Evolutionary conservation across 345 rosid genomes (phyloP).

Genomic region (Psidium friedrichsthalianum): DNA sequence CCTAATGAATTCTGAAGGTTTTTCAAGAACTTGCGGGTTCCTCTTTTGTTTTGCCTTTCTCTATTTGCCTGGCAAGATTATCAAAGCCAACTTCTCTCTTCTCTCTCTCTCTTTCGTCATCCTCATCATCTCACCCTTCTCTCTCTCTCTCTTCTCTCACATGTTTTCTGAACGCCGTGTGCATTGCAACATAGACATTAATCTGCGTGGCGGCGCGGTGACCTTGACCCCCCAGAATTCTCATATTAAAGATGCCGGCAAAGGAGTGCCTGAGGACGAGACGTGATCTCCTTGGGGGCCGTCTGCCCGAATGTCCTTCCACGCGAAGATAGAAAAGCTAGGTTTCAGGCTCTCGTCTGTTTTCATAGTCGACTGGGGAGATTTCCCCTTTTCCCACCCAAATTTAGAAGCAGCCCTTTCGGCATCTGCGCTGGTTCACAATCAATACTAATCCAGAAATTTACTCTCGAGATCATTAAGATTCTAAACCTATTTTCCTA

Average conservation of each 20-base stretch:
- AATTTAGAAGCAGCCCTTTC: too few species aligned
- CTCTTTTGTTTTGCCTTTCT: not conserved
- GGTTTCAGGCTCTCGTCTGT: not conserved
- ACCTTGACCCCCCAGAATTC: not conserved
- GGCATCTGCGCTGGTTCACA: too few species aligned
- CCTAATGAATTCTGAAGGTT: too few species aligned
- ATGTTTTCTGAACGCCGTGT: not conserved
- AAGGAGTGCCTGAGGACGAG: not conserved
- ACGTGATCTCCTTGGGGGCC: not conserved
- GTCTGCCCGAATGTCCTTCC: not conserved
- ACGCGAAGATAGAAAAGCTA: not conserved
- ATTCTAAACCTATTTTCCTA: too few species aligned
- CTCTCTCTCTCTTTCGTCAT: not conserved
- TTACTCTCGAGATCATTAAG: too few species aligned
- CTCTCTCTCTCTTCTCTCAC: not conserved
- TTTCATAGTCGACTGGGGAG: not conserved
- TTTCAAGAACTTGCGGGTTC: not conserved
- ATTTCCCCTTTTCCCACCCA: too few species aligned
- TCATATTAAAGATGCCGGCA: not conserved
- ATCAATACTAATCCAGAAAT: too few species aligned
- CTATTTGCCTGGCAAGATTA: too few species aligned
- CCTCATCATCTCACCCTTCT: not conserved
- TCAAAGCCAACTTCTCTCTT: not conserved
- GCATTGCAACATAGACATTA: not conserved
- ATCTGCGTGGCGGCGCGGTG: rapidly evolving